Evolutionary conservation across 1,284 basidiomycete species (phyloP).

Genomic region (Sporisorium graminicola): DNA sequence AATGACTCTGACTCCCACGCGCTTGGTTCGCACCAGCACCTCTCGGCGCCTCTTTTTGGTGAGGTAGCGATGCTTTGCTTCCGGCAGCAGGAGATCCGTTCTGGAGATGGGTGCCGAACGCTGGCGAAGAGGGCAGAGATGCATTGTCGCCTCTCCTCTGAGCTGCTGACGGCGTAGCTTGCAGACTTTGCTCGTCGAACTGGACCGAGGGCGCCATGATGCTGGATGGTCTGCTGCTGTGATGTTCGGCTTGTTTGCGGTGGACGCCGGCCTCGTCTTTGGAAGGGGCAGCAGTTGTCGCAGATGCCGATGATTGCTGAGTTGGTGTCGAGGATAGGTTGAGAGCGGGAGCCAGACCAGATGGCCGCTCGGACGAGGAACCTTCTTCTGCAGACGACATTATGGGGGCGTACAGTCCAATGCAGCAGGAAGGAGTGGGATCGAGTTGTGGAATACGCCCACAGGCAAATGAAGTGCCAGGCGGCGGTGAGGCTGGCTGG

Average conservation of each 20-base stretch:
- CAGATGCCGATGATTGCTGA: conserved; percentile 5
- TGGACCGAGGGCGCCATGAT: conserved; percentile 45
- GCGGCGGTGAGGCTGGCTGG: background rate
- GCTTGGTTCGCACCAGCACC: conserved; percentile 14
- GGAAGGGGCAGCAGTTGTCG: conserved; percentile 6
- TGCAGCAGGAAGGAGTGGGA: background rate
- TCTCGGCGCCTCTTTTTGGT: conserved; percentile 15
- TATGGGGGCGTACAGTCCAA: background rate
- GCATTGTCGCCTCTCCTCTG: conserved; percentile 34
- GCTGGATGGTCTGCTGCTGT: conserved; percentile 29
- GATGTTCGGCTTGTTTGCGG: conserved; percentile 23
- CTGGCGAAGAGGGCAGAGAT: conserved; percentile 32
- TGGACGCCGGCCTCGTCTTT: conserved; percentile 28
- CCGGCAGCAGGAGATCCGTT: conserved; percentile 14
- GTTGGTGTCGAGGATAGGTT: conserved; percentile 6
- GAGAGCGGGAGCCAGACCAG: conserved; percentile 21
- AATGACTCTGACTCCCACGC: conserved; percentile 22
- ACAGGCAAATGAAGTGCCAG: conserved; percentile 5
- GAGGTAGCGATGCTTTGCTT: conserved; percentile 4
- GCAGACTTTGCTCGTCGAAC: conserved; percentile 51
- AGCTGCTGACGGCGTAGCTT: conserved; percentile 30
- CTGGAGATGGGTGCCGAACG: conserved; percentile 8
- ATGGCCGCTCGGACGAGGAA: conserved; percentile 14
- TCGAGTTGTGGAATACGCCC: background rate
- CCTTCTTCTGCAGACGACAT: conserved; percentile 21